A percentile compares a stretch with the other conserved stretches of the same genome.
phyloP scores from a whole-genome alignment of 108 stramenopile species.

The Pelagomonas calceolata region DNA sequence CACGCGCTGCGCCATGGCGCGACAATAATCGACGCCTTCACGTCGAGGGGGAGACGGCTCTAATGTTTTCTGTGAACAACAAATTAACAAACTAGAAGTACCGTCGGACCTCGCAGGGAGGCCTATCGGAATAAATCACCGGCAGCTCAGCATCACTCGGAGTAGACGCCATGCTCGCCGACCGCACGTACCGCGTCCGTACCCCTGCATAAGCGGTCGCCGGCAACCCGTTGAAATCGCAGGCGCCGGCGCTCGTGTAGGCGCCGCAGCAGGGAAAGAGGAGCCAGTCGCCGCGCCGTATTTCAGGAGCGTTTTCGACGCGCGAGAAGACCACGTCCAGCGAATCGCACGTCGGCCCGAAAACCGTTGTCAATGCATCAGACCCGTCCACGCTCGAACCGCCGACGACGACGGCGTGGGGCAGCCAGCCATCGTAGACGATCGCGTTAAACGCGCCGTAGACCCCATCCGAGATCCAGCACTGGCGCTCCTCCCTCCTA shows the following conservation, averaged over 20 bases:
- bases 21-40: too few species aligned
- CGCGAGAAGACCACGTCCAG: neutral
- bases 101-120: neutral
- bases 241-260: neutral
- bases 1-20: too few species aligned
- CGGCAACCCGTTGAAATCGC: neutral
- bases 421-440: neutral
- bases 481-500: neutral
- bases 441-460: neutral
- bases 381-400: too few species aligned
- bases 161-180: neutral
- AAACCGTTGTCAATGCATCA: neutral
- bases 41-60: too few species aligned
- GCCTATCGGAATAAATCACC: neutral
- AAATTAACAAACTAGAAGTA: neutral
- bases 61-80: too few species aligned
- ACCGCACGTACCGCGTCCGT: neutral
- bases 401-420: neutral
- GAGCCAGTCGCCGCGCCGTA: neutral
- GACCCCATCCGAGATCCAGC: neutral
- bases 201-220: neutral
- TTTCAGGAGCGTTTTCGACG: neutral
- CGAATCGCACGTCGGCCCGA: neutral
- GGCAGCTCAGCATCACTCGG: neutral
- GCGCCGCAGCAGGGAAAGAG: slow-evolving; percentile 1